Percentiles rank a stretch among this genome's conserved stretches.
These are phyloP conservation scores for Ophiostoma triangulosporum DNA, from an alignment of 2,329 filamentous ascomycete genomes.

Conservation along the genomic window DNA sequence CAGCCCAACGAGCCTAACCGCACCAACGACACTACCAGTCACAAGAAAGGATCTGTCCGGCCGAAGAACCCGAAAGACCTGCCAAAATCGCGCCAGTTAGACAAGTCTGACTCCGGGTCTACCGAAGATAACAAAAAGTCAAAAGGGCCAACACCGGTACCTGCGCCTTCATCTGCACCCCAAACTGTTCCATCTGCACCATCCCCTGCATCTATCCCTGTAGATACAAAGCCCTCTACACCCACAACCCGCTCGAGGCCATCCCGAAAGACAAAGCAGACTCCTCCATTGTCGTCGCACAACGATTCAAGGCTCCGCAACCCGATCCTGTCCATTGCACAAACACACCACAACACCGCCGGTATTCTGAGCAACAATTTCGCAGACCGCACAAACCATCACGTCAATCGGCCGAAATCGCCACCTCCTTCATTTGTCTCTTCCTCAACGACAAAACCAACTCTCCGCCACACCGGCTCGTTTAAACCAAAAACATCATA, in stretches of 20 bases:
- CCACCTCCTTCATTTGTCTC: neutral
- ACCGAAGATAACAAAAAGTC: neutral
- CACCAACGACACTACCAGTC: neutral
- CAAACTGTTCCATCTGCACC: neutral
- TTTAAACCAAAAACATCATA: neutral
- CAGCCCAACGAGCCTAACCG: neutral
- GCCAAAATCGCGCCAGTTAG: slow-evolving; percentile 11
- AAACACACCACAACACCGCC: neutral
- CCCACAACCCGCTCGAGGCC: slow-evolving; percentile 17
- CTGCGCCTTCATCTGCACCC: neutral
- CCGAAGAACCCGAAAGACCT: neutral
- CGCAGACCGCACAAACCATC: neutral
- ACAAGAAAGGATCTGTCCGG: neutral
- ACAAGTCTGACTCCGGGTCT: neutral
- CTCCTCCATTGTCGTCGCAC: neutral
- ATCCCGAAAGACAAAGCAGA: neutral
- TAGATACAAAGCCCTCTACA: slow-evolving; percentile 11
- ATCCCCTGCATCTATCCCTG: neutral
- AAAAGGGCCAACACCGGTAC: neutral
- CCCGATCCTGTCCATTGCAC: neutral
- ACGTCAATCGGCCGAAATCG: neutral
- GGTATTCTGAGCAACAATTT: neutral
- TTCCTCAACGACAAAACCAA: neutral
- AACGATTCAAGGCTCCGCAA: neutral
- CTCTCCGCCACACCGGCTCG: slow-evolving; percentile 3